These are phyloP conservation scores for Colletotrichum sidae DNA, from an alignment of 2,329 filamentous ascomycete species.

Conservation along the genomic window DNA sequence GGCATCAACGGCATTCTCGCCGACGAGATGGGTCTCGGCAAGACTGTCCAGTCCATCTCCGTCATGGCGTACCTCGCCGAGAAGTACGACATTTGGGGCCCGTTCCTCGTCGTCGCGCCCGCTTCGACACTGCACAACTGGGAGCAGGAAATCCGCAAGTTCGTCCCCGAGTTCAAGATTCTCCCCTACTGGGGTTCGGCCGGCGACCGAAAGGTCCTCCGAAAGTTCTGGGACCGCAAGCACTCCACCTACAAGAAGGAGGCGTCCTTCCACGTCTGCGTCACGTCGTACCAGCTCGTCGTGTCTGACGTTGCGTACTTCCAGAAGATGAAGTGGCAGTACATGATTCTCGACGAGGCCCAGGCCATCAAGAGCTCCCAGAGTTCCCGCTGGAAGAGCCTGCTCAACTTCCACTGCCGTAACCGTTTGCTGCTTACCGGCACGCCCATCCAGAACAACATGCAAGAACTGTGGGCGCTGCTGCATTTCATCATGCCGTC, in stretches of 20 bases:
- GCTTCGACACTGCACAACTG: slow-evolving; percentile 98
- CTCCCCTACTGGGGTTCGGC: slow-evolving; percentile 98
- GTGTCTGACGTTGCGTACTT: slow-evolving; percentile 97
- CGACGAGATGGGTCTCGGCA: slow-evolving; percentile 99
- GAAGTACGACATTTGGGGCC: slow-evolving; percentile 97
- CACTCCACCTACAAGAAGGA: slow-evolving; percentile 95
- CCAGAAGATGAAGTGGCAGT: slow-evolving; percentile 99
- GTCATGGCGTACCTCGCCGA: slow-evolving; percentile 99
- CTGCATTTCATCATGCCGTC: slow-evolving; percentile 99
- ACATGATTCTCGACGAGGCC: slow-evolving; percentile 99
- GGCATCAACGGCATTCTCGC: slow-evolving; percentile 99
- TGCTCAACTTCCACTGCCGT: slow-evolving; percentile 93
- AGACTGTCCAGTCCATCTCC: slow-evolving; percentile 98
- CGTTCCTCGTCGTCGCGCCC: slow-evolving; percentile 95
- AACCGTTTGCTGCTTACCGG: slow-evolving; percentile 94
- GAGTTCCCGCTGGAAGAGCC: slow-evolving; percentile 95
- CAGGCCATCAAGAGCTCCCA: slow-evolving; percentile 99
- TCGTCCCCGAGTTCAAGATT: slow-evolving; percentile 94
- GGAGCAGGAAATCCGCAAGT: slow-evolving; percentile 97
- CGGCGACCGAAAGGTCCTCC: slow-evolving; percentile 92
- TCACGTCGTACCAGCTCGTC: slow-evolving; percentile 97
- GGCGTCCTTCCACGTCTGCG: slow-evolving; percentile 92
- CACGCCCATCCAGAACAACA: slow-evolving; percentile 99
- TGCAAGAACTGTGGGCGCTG: slow-evolving; percentile 98
- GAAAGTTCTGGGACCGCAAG: slow-evolving; percentile 99